These are phyloP conservation scores for Austropuccinia psidii DNA, from an alignment of 1,284 basidiomycete genomes.

Conservation along the genomic window DNA sequence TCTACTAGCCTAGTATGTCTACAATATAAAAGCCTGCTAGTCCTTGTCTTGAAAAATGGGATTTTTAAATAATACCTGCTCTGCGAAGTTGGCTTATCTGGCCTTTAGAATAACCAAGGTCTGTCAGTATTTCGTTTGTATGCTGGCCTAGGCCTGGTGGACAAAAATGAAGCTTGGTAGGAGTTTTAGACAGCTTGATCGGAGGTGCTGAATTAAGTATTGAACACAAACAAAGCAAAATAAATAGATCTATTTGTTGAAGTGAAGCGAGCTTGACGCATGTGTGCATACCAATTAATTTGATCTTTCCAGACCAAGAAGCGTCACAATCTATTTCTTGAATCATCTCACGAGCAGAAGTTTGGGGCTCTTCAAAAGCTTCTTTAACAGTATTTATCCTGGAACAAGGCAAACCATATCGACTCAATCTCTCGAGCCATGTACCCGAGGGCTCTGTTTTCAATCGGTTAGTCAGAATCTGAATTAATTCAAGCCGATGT, in stretches of 20 bases:
- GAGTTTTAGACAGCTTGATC: slow-evolving; percentile 2
- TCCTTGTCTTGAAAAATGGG: too few species aligned
- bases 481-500: slow-evolving; percentile 65
- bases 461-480: slow-evolving; percentile 58
- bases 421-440: slow-evolving; percentile 67
- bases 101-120: slow-evolving; percentile 58
- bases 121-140: slow-evolving; percentile 48
- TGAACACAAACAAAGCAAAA: slow-evolving; percentile 69
- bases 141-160: slow-evolving; percentile 49
- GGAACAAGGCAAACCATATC: slow-evolving; percentile 79
- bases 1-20: too few species aligned
- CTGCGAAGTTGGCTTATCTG: slow-evolving; percentile 56
- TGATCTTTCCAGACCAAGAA: slow-evolving; percentile 70
- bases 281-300: slow-evolving; percentile 51
- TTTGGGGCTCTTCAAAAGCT: slow-evolving; percentile 88
- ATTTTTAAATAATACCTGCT: too few species aligned
- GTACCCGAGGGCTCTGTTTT: slow-evolving; percentile 57
- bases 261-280: neutral
- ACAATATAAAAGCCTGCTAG: too few species aligned
- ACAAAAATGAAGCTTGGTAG: slow-evolving; percentile 38
- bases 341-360: slow-evolving; percentile 58
- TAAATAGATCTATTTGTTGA: neutral
- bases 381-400: slow-evolving; percentile 86
- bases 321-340: slow-evolving; percentile 61
- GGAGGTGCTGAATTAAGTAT: slow-evolving; percentile 49